Evolutionary conservation across 495 filamentous ascomycete species (phyloP).

Genomic region (Aspergillus carlsbadensis): DNA sequence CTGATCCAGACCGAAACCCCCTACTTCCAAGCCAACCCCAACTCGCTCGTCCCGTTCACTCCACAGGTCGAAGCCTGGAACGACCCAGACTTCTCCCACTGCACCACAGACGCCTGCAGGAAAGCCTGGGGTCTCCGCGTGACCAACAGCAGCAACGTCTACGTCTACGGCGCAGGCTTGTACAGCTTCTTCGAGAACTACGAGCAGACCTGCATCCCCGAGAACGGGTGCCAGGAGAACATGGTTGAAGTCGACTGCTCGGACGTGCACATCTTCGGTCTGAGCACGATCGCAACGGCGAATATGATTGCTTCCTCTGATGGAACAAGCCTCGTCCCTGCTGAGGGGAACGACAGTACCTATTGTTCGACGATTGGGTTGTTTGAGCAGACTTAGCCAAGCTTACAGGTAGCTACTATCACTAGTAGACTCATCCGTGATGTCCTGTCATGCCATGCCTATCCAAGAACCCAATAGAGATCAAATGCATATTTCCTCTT

Average conservation of each 20-base stretch:
- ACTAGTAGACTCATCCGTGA: too few relatives aligned
- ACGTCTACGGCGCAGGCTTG: constrained; percentile 74
- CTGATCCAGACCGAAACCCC: constrained; percentile 91
- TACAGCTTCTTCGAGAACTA: constrained; percentile 93
- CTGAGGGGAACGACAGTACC: constrained; percentile 66
- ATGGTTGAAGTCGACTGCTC: constrained; percentile 82
- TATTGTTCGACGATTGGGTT: constrained; percentile 75
- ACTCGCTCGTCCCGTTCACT: constrained; percentile 65
- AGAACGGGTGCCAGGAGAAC: constrained; percentile 78
- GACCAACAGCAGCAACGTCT: constrained; percentile 62
- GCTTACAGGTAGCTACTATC: too few relatives aligned
- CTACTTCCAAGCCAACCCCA: constrained; percentile 87
- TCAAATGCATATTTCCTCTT: too few relatives aligned
- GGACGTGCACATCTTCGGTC: constrained; percentile 68
- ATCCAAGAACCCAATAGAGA: too few relatives aligned
- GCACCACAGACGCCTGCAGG: constrained; percentile 62
- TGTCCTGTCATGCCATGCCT: too few relatives aligned
- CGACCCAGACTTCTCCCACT: constrained; percentile 73
- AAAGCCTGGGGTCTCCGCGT: constrained; percentile 87
- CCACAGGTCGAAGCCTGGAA: constrained; percentile 55
- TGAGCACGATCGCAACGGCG: constrained; percentile 83
- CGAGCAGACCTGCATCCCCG: constrained; percentile 69
- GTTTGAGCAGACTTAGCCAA: constrained; percentile 42
- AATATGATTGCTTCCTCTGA: constrained; percentile 73
- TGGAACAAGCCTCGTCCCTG: constrained; percentile 51